Conservation (phyloP, 2,329 filamentous ascomycete genomes). For the Colletotrichum brevisporum region DNA sequence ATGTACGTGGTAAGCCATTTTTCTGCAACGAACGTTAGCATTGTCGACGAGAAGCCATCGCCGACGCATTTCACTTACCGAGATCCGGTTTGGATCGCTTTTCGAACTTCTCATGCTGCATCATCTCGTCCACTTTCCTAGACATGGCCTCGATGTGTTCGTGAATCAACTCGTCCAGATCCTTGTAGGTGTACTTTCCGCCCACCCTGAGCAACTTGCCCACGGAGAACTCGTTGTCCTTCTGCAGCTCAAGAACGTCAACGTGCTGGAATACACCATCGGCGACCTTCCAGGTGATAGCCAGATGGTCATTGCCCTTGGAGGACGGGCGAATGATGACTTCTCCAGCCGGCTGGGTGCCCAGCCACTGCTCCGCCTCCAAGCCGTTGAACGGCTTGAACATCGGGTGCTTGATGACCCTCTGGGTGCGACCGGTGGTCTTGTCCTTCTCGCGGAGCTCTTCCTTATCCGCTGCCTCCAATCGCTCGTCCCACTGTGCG, state of each 20-base stretch:
- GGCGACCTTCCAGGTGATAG: conserved; percentile 97
- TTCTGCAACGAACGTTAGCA: conserved; percentile 66
- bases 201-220: conserved; percentile 88
- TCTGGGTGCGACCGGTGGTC: conserved; percentile 85
- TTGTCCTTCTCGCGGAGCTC: conserved; percentile 89
- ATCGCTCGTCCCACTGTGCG: conserved; percentile 88
- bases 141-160: conserved; percentile 98
- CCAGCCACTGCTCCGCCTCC: conserved; percentile 94
- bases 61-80: conserved; percentile 68
- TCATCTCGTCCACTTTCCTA: conserved; percentile 96
- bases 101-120: conserved; percentile 91
- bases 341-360: conserved; percentile 87
- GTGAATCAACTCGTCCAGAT: conserved; percentile 97
- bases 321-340: conserved; percentile 96
- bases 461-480: conserved; percentile 86
- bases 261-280: conserved; percentile 98
- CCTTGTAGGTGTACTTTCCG: conserved; percentile 91
- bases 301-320: conserved; percentile 94
- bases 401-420: conserved; percentile 97
- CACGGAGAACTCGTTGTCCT: conserved; percentile 96
- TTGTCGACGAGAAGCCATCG: background rate
- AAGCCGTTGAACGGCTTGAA: conserved; percentile 94
- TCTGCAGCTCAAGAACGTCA: conserved; percentile 95
- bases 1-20: conserved; percentile 97
- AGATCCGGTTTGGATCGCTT: conserved; percentile 80